Evolutionary conservation across 192 early-diverging fungal genomes (phyloP).

Genomic region (Coemansia sp.): DNA sequence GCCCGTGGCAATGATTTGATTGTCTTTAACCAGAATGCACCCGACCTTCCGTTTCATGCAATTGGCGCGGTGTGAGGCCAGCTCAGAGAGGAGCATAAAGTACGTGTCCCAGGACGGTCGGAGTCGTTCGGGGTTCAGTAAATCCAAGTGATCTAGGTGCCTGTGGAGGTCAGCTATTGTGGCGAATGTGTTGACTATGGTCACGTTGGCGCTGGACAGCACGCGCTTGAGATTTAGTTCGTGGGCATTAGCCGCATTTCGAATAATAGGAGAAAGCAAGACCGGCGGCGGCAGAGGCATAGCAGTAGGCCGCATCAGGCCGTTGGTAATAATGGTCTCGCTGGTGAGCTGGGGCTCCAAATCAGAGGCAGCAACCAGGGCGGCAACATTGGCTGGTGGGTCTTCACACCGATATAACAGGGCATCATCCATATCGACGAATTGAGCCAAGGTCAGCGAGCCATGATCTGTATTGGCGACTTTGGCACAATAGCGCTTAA

Average conservation of each 20-base stretch:
- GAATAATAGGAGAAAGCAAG: slow-evolving; percentile 27
- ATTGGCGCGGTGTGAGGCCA: slow-evolving; percentile 87
- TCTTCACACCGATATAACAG: slow-evolving; percentile 44
- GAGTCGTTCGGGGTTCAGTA: slow-evolving; percentile 71
- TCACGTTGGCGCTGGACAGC: slow-evolving; percentile 57
- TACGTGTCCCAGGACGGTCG: slow-evolving; percentile 97
- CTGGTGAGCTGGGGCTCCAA: background rate
- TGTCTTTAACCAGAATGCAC: slow-evolving; percentile 85
- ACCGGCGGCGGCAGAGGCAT: background rate
- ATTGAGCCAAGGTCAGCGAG: slow-evolving; percentile 56
- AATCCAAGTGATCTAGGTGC: slow-evolving; percentile 55
- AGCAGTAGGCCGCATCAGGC: background rate
- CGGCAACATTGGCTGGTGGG: background rate
- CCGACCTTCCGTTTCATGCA: slow-evolving; percentile 99
- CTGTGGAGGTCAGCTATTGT: slow-evolving; percentile 36
- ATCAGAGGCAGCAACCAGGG: background rate
- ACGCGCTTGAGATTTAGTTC: slow-evolving; percentile 33
- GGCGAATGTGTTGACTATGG: slow-evolving; percentile 61
- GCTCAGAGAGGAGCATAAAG: slow-evolving; percentile 91
- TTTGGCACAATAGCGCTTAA: slow-evolving; percentile 56
- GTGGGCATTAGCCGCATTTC: slow-evolving; percentile 4
- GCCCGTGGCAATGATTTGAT: slow-evolving; percentile 91
- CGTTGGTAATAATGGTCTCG: background rate
- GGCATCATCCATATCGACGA: slow-evolving; percentile 59
- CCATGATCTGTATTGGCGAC: background rate